Evolutionary conservation across 371 early-diverging fungal genomes (phyloP), one percentile per base, ranked within the genome.

Genomic region (Mortierella sp.): DNA sequence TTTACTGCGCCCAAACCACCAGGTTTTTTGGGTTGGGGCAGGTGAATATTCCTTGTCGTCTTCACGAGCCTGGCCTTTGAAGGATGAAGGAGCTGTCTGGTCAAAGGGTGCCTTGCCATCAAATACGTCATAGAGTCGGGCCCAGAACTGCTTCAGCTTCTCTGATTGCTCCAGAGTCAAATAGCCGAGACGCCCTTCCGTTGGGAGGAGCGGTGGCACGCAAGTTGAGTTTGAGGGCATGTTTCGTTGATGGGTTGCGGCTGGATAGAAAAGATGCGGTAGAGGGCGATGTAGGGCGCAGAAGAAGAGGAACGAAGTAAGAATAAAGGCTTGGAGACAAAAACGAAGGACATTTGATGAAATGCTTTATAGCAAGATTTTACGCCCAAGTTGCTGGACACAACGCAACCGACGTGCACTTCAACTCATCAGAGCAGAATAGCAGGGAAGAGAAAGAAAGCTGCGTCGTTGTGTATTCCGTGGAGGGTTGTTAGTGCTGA

Each of bases 111-210:
- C 46, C 64, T 64, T 64, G 63, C 60, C 64, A 31, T 83, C 80
- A 75, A 85, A 84, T 72, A 84, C 79, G 34, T 82, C 80, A 43
- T 85, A 81, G 28, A 87, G 65, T 57, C 79, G 75, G 48, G 50
- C 60, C 87, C 88, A 89, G 63, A 88, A 58, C 50, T 87, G 80
- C 52, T 86, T 84, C 26, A 89, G 72, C 66, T 72, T 75, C 31
- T 82, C 82, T 50, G 80, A 80, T 63, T 89, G 84, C 27, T 72
- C 61, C 14, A 71, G 66, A 17, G 84, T 79, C 43, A 89, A 76
- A 64, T 86, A 64, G 21, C 81, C 81, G 53, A 81, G 75, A 54
- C 80, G 79, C 15, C 81, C 82, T 11, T 79, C 78, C 12, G 64
- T 71, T 6, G 50, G 19, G 27, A 60, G 49, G 39, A 50, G 26